Evolutionary conservation across 2,329 filamentous ascomycete genomes (phyloP).

Genomic region (Diaporthe velutina): DNA sequence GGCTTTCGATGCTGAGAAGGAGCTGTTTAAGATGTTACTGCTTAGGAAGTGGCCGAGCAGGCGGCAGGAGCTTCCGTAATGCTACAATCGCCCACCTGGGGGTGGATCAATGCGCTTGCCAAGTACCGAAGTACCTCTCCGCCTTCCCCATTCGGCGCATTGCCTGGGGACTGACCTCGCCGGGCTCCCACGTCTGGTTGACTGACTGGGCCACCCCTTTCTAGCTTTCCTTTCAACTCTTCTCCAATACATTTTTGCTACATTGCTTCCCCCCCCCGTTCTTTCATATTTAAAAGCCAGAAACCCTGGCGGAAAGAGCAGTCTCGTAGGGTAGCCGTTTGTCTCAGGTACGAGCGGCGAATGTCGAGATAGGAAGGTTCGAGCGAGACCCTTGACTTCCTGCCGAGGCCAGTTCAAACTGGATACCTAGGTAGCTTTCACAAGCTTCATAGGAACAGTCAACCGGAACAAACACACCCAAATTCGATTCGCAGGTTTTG

Average conservation of each 20-base stretch:
- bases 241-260: no score
- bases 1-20: conserved; percentile 29
- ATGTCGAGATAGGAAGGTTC: neutral
- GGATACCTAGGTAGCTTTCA: no score
- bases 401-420: neutral
- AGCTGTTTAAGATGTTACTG: no score
- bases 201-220: conserved; percentile 28
- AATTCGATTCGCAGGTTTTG: neutral
- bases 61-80: conserved; percentile 39
- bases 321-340: neutral
- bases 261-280: neutral
- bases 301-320: neutral
- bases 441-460: no score
- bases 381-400: neutral
- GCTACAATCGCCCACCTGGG: conserved; percentile 19
- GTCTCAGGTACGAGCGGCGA: neutral
- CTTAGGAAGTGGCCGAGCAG: conserved; percentile 29
- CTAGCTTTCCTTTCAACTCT: conserved; percentile 1
- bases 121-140: conserved; percentile 23
- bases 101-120: conserved; percentile 3
- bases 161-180: neutral
- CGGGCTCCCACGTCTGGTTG: neutral
- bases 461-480: neutral
- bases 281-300: neutral
- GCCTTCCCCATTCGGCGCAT: conserved; percentile 27